Base-by-base conservation (phyloP, 352 stramenopile genomes). In the Pythium dissimile region DNA sequence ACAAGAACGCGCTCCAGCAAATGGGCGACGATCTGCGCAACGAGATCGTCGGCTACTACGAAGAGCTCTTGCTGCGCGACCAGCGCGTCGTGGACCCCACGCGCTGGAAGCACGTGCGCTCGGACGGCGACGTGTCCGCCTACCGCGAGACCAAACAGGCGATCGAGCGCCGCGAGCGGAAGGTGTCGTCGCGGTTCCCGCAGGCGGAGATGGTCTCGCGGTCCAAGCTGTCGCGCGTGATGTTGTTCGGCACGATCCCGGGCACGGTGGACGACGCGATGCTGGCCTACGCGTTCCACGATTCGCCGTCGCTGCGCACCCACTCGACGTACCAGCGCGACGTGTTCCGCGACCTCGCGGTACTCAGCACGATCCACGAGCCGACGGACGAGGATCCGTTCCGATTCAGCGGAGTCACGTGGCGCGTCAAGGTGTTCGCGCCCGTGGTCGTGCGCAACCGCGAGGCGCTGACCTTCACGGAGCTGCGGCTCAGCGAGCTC, bases 211-310 rank as follows among this genome's bases (percentile, higher is more conserved):
- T 64, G 12, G 56, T 47, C 20, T 31, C 26, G 1, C 47, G 53
- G 0, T 37, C 23, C 0, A 9, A 23, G 0, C 48, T 43, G 2
- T 37, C 26, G 21, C 50, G 50, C 12, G 26, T 88, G 1, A 46
- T 84, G 10, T 74, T 69, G 1, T 50, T 82, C 11, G 78, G 78
- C 6, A 66, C 62, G 3, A 54, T 84, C 24, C 35, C 52, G 5
- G 79, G 76, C 3, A 71, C 58, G 10, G 54, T 89, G 11, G 76
- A 89, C 13, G 78, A 89, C 26, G 66, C 75, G 38, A 71, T 89
- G 70, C 80, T 76, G 39, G 72, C 70, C 8, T 27, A 75, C 23
- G 38, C 70, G 21, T 65, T 69, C 18, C 74, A 71, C 20, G 72
- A 80, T 24, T 52, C 60, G 0, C 58, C 66, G 4, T 62, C 66